Evolutionary conservation across 768 basidiomycete species (phyloP), one percentile per base, ranked within the genome.

Genomic region (Mrakia hoshinonis): DNA sequence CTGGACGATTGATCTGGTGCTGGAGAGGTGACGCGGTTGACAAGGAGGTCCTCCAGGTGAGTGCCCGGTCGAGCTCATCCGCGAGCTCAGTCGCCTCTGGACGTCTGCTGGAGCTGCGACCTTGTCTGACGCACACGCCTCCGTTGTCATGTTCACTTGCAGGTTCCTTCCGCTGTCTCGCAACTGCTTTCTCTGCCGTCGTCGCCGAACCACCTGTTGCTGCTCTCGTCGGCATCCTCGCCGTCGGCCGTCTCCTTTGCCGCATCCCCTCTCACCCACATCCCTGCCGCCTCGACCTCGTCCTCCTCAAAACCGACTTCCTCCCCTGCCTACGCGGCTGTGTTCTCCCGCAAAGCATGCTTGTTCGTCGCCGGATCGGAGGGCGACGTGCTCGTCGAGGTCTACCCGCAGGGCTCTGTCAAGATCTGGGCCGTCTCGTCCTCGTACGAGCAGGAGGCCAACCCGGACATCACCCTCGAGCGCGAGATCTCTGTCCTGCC

Each of bases 321-420:
- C 2, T 29, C 55, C 22, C 55, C 67, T 38, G 39, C 46, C 47
- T 66, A 47, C 48, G 43, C 46, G 18, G 22, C 43, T 15, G 47
- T 66, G 18, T 51, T 47, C 31, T n/a, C 64, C 15, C 64, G 64
- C 12, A 66, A 51, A n/a, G 18, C 22, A 4, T 34, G 48, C 48
- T 26, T 47, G 12, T 66, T 66, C 31, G 31, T 31, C 20, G 43
- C 64, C 9, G 48, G 47, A 10, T 66, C 64, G 47, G 48, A 34
- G 2, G 64, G 64, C n/a, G 64, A 66, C 39, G 70, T 72, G 11
- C 66, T 72, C 46, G 63, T 72, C 65, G 70, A 72, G 46, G 55
- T 72, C 46, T 67, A 31, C 47, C 49, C 54, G 6, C 24, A 18
- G 18, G 70, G 70, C 4, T 11, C 36, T 18, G 34, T 72, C 31